Evolutionary conservation across 495 filamentous ascomycete genomes (phyloP), one percentile per base, ranked within the genome.

Genomic region (Penicillium salamii): DNA sequence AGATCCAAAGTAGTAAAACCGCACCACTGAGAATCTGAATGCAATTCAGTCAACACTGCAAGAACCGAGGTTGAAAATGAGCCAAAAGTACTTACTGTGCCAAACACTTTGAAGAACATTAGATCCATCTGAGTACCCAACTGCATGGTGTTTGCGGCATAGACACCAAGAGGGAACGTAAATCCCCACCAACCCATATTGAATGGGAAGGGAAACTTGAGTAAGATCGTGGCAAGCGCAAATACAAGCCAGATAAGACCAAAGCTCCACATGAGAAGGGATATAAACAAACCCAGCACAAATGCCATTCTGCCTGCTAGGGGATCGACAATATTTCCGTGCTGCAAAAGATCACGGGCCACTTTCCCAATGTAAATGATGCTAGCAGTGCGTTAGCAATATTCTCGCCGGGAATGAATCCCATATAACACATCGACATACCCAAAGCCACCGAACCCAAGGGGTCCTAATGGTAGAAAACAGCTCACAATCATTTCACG

Each of bases 171-270:
- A 0, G 81, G 79, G 42, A 83, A 84, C 0, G 73, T 79, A 41
- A 84, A 82, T 12, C 76, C 78, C 80, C 80, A 84, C 80, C 80
- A 83, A 2, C 80, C 79, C 74, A 82, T 81, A 52, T 81, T 82
- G 57, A 83, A 84, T 0, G 79, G 80, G 46, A 82, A 81, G 1
- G 61, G 70, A 7, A 54, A 61, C 19, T 53, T 58, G 35, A 62
- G 53, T 13, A 61, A 49, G 31, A 77, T 68, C 0, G 65, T 70
- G 1, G 64, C 67, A 0, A 78, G 34, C 0, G 76, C 76, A 49
- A 78, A 73, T 15, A 76, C 65, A 17, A 78, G 61, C 75, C 76
- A 79, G 13, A 73, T 66, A 8, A 78, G 43, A 1, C 71, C 73
- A 41, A 78, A 78, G n/a, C 66, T 66, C 73, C 75, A 79, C 60